Percentiles rank a stretch among this genome's conserved stretches.
These are phyloP conservation scores for Wickerhamiella vanderwaltii DNA, from an alignment of 805 yeast genomes.

Conservation along the genomic window DNA sequence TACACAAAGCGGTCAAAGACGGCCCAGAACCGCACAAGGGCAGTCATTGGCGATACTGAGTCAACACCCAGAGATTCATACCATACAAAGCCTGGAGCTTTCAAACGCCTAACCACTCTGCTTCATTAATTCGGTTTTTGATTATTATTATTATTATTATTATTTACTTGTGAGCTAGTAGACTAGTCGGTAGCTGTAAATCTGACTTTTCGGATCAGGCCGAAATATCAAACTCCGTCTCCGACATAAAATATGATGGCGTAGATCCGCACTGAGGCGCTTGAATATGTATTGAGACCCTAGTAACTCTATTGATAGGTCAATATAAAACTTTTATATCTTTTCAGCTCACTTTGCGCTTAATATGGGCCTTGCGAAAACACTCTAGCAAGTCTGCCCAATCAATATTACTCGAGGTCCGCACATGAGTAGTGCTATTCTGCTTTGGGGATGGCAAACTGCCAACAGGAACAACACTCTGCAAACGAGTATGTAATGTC, in stretches of 20 bases:
- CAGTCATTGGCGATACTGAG: constrained; percentile 5
- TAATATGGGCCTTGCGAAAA: constrained; percentile 31
- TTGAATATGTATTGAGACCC: no score
- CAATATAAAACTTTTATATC: no score
- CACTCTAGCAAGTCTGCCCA: constrained; percentile 37
- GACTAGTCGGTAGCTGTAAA: no score
- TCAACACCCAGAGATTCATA: background rate
- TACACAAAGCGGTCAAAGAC: constrained; percentile 22
- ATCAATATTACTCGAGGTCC: constrained; percentile 22
- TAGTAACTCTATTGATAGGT: no score
- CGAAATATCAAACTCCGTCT: no score
- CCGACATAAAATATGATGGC: no score
- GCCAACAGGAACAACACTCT: constrained; percentile 36
- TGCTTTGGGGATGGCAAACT: constrained; percentile 24
- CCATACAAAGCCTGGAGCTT: background rate
- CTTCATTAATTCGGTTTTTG: constrained; percentile 6
- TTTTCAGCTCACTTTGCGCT: no score
- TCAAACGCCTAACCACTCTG: background rate
- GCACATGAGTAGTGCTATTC: constrained; percentile 14
- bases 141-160: no score
- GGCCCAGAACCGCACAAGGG: constrained; percentile 17
- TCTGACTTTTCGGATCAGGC: no score
- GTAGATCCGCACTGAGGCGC: no score
- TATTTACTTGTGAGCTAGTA: no score
- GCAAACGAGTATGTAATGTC: constrained; percentile 65